Conservation (phyloP, 2,329 filamentous ascomycete genomes). For the Aureobasidium uvarum region DNA sequence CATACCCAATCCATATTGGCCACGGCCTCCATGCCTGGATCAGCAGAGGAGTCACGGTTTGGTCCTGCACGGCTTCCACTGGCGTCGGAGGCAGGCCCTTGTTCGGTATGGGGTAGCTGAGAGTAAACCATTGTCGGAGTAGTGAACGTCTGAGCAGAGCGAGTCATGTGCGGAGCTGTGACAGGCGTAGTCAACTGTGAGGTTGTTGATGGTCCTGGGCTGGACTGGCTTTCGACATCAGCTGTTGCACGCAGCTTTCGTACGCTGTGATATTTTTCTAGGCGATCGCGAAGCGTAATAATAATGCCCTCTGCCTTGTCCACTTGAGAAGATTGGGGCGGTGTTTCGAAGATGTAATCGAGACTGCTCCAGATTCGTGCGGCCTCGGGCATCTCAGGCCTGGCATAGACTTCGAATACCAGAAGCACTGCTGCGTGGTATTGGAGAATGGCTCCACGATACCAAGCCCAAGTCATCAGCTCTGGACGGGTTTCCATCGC, state of each 20-base stretch:
- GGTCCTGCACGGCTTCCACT: conserved; percentile 31
- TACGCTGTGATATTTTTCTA: conserved; percentile 58
- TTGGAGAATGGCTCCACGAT: conserved; percentile 67
- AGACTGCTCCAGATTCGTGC: conserved; percentile 68
- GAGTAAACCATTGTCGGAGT: conserved; percentile 23
- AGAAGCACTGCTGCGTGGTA: conserved; percentile 69
- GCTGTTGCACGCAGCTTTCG: conserved; percentile 48
- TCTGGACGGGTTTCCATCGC: conserved; percentile 54
- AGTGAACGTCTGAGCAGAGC: conserved; percentile 20
- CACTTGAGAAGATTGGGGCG: conserved; percentile 51
- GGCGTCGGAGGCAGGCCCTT: conserved; percentile 29
- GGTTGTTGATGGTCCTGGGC: conserved; percentile 4
- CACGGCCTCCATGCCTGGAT: conserved; percentile 39
- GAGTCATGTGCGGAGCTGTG: conserved; percentile 12
- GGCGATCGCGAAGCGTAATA: conserved; percentile 61
- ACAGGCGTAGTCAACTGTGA: conserved; percentile 6
- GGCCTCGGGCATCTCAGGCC: conserved; percentile 57
- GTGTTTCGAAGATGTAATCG: conserved; percentile 68
- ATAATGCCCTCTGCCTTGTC: conserved; percentile 63
- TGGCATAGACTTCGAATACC: conserved; percentile 63
- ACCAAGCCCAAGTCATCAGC: conserved; percentile 65
- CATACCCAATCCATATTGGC: conserved; percentile 66
- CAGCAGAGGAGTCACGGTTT: conserved; percentile 29
- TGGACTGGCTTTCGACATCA: conserved; percentile 19
- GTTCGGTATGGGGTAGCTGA: conserved; percentile 9